A percentile compares a stretch with the other conserved stretches of the same genome.
These are phyloP conservation scores for Agaricus subrufescens DNA, from an alignment of 768 basidiomycete genomes.

Conservation along the genomic window DNA sequence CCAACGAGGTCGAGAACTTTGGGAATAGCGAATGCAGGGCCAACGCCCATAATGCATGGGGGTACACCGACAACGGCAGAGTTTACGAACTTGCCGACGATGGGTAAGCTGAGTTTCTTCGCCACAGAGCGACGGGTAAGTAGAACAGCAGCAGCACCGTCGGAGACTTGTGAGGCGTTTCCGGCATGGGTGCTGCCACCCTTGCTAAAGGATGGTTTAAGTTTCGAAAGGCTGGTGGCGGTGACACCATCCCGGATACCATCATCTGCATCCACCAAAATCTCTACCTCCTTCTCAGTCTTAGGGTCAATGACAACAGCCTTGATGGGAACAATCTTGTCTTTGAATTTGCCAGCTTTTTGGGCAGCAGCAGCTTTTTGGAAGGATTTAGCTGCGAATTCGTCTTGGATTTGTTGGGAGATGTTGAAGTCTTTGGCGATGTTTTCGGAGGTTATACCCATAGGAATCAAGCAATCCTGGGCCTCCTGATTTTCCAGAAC, in stretches of 20 bases:
- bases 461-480: constrained; percentile 78
- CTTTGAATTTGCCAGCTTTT: constrained; percentile 76
- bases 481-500: constrained; percentile 65
- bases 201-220: constrained; percentile 83
- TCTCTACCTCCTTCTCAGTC: constrained; percentile 60
- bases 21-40: constrained; percentile 88
- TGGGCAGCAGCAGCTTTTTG: constrained; percentile 78
- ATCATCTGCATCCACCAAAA: constrained; percentile 77
- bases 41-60: constrained; percentile 94
- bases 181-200: constrained; percentile 75
- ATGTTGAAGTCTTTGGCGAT: constrained; percentile 78
- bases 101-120: constrained; percentile 76
- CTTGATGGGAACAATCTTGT: constrained; percentile 82
- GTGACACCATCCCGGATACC: constrained; percentile 87
- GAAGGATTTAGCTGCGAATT: constrained; percentile 80
- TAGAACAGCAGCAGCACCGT: constrained; percentile 88
- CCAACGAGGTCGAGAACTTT: constrained; percentile 63
- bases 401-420: too few relatives aligned
- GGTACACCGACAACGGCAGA: constrained; percentile 62
- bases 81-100: constrained; percentile 80
- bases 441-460: constrained; percentile 93
- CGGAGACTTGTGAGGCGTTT: constrained; percentile 87
- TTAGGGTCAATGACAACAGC: constrained; percentile 68
- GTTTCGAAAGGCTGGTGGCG: constrained; percentile 66
- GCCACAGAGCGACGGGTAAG: constrained; percentile 78